Base-by-base conservation (phyloP, 192 early-diverging fungal species). In the Coemansia sp. region DNA sequence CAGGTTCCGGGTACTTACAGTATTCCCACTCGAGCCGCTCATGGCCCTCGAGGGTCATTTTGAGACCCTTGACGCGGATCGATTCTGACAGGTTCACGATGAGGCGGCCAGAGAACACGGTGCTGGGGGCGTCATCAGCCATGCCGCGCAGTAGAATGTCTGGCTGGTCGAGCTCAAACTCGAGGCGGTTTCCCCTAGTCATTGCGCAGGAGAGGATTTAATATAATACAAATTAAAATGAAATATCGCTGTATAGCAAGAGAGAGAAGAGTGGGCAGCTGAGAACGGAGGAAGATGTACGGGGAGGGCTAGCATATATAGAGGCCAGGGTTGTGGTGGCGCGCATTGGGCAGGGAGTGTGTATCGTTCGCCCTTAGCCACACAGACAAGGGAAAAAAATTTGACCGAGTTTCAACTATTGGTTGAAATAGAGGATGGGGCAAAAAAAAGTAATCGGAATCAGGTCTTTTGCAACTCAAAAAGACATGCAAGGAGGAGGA, bases 41-140 rank as follows among this genome's bases (percentile, higher is more conserved):
- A 24, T 75, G 71, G 62, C 79, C 74, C 29, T 73, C 70, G 31
- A 81, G 71, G 4, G 63, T 71, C 73, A 81, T 69, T 61, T 63
- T 78, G 56, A 90, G 83, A 21, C 81, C 79, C 67, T 85, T 87
- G 60, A 90, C 69, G 40, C 86, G 86, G 16, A 79, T 81, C 19
- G 83, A 44, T 54, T 90, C 87, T 39, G 70, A 70, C 13, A 88
- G 60, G 16, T 68, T 62, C 21, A 86, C 65, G 14, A 81, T 64
- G 14, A 90, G 71, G 24, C 79, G 77, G 9, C 89, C 89, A 17
- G 85, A 79, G n/a, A 90, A 73, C n/a, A 89, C 66, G 31, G 74
- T 56, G 24, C 71, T 68, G 24, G 63, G 69, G 11, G 79, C 71
- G 34, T 81, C 79, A 39, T 81, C 79, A 39, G 67, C 70, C 79